Evolutionary conservation across 305 asterid genomes (phyloP), one percentile per base, ranked within the genome.

Genomic region (Fraxinus sp.): DNA sequence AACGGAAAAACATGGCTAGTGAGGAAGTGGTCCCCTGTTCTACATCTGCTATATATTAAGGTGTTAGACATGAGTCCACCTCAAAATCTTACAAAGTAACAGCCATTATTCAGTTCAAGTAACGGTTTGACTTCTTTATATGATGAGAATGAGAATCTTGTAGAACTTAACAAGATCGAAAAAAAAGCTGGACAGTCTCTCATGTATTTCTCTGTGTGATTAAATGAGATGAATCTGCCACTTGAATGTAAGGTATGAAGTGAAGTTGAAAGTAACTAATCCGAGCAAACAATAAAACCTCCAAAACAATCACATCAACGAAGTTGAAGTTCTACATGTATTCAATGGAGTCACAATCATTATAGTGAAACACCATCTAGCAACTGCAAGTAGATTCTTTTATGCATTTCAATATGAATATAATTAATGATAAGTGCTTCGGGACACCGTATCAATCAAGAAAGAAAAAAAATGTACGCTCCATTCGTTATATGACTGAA

Each of bases 11-110:
- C 77, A 79, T 80, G 30, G 81, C 57, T 78, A 85, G 87, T 80
- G 87, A 84, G 87, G 64, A 77, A 84, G 92, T 91, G 94, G 91
- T 89, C 94, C 92, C 91, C 84, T 79, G 82, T 72, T 83, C 75
- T 71, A 33, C 37, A 82, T 82, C 62, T 86, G 81, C 77, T n/a
- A 83, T 83, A 24, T 71, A 24, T 62, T 75, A 75, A 77, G 44
- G 33, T 74, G 72, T 26, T 37, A 73, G 72, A 80, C 30, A 72
- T 10, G 74, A 75, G 26, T 36, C 72, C 76, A 77, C 22, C 70
- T 80, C 79, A 37, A 72, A 75, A 80, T 59, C 85, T 66, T 16
- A 18, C 18, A 79, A 74, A 59, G 52, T 39, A 82, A 80, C 74
- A 77, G 66, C 39, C 62, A 74, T 18, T 16, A 26, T 35, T 80